Evolutionary conservation across 2,329 filamentous ascomycete genomes (phyloP), one percentile per base, ranked within the genome.

Genomic region (Xylariaceae sp.): DNA sequence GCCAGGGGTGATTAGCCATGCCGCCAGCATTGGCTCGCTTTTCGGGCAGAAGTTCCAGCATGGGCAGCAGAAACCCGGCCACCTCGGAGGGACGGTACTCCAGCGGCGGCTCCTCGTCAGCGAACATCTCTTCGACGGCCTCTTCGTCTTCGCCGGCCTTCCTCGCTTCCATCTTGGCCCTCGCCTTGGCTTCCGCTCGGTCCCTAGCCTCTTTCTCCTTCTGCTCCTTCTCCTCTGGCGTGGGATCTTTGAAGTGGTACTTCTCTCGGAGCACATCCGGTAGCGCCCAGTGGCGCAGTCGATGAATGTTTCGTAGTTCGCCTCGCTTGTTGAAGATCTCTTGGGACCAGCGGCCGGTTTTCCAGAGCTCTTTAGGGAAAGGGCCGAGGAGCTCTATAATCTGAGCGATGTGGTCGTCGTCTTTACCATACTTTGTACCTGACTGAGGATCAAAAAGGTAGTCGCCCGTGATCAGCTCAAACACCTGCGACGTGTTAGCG

Each of bases 261-360:
- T 98, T 98, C 64, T 98, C 92, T 44, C 84, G 78, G 21, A 98
- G 72, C 2, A 98, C 92, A 55, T 97, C 90, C 0, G 89, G 80
- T 5, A 98, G 70, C 0, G 89, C 88, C 92, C 92, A 98, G 66
- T 97, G 90, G 36, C 92, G 85, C 48, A 98, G 75, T 31, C 92
- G 80, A 64, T 97, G 92, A 55, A 98, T 98, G 67, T 98, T 97
- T 42, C 92, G 86, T 26, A 98, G 76, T 62, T 98, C 92, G 53
- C 92, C 92, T 64, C 95, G 94, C 51, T 92, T 81, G 62, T 96
- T 97, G 72, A 98, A 98, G 48, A 98, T 98, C 62, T 97, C 92
- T 63, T 96, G 90, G 11, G 84, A 89, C 92, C 92, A 97, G 66
- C 96, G 96, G 36, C 92, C 92, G 1, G 85, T 84, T 38, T 95